Base-by-base conservation (phyloP, 768 basidiomycete species). In the Auricularia sp. region DNA sequence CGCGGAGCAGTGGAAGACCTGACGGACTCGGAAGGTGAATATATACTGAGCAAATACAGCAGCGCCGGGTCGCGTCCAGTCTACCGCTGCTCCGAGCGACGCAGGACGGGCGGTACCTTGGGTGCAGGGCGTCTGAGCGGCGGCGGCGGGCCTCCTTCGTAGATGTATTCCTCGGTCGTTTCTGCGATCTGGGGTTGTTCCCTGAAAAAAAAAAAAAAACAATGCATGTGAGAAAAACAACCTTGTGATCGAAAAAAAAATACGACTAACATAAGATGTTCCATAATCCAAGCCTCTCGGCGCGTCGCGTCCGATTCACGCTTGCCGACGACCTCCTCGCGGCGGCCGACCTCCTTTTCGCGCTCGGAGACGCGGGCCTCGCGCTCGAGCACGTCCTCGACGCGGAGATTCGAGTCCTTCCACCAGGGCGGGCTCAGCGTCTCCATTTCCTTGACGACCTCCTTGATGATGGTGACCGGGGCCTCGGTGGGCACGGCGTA, bases 281-380 rank as follows among this genome's bases (percentile, higher is more conserved):
- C 92, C 91, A 93, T 92, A 70, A 93, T 92, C 91, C 91, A 93
- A 35, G 78, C 81, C 73, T 93, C 91, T 64, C 91, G 90, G 69
- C 91, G 84, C 61, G 90, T 85, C 63, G 91, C 90, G 70, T 93
- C 91, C 51, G 91, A 88, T 72, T 93, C 91, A 64, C 91, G 80
- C 64, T 88, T 87, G 71, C 93, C 93, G 66, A 93, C 86, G 61
- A 78, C 83, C 72, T 93, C 91, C 74, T 93, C 91, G 43, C 91
- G 88, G 62, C 87, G 86, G 70, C 90, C 86, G 64, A 93, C 91
- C 66, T 93, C 92, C 34, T 91, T 83, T 69, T 93, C 91, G 65
- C 91, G 82, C 63, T 93, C 91, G 3, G 89, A 84, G 66, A 93
- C 87, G 76, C 87, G 88, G 65, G 90, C 83, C 73, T 93, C 91